phyloP scores from a whole-genome alignment of 2,329 filamentous ascomycete species.

The Didymellaceae sp. region DNA sequence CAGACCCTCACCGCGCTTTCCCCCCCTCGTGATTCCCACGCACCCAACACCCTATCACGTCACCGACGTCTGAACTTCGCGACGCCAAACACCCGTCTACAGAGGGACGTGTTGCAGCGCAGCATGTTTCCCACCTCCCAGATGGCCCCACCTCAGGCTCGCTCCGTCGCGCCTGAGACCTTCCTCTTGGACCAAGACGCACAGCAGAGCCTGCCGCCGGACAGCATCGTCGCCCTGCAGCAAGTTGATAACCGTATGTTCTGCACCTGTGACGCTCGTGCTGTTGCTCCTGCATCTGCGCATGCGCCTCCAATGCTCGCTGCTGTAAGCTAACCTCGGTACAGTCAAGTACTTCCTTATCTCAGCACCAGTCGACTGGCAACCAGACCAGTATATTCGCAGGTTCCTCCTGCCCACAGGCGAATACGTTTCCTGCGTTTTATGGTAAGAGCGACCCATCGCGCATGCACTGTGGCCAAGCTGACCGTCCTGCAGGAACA shows the following conservation, averaged over 20 bases:
- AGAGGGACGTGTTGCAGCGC: conserved; percentile 47
- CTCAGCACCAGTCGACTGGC: conserved; percentile 97
- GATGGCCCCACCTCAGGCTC: conserved; percentile 82
- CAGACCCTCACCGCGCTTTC: conserved; percentile 44
- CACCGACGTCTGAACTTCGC: conserved; percentile 38
- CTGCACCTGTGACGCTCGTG: conserved; percentile 10
- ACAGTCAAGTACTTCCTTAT: conserved; percentile 99
- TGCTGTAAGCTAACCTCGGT: conserved; percentile 38
- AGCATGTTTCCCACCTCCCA: conserved; percentile 61
- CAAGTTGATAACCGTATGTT: conserved; percentile 95
- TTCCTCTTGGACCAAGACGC: conserved; percentile 98
- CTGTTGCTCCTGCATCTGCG: conserved; percentile 23
- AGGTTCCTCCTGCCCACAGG: conserved; percentile 94
- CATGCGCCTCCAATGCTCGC: conserved; percentile 6
- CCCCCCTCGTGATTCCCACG: conserved; percentile 34
- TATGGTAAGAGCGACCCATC: conserved; percentile 67
- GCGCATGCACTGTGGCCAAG: background rate
- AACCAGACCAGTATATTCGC: conserved; percentile 93
- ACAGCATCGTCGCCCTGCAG: conserved; percentile 95
- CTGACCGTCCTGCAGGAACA: conserved; percentile 71
- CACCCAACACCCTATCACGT: conserved; percentile 7
- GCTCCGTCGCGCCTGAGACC: conserved; percentile 83
- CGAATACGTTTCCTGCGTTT: conserved; percentile 97
- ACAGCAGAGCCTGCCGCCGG: conserved; percentile 92
- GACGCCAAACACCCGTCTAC: conserved; percentile 36